Percentiles rank a stretch among this genome's conserved stretches.
phyloP scores from a whole-genome alignment of 2,329 filamentous ascomycete species.

The Fusarium sulawesiense region DNA sequence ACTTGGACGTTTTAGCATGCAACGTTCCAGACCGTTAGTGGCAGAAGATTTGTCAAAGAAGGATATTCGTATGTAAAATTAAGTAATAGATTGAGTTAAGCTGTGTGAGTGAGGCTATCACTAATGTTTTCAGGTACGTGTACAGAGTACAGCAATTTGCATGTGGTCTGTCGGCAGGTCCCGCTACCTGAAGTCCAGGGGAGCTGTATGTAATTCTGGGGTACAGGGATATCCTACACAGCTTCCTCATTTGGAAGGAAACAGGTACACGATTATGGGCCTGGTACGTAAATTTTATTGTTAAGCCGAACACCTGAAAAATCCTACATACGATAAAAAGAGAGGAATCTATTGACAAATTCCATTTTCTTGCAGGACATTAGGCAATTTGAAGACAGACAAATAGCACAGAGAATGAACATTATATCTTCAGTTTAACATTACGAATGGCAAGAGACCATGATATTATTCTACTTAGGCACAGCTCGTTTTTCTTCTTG shows the following conservation, averaged over 20 bases:
- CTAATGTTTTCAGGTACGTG: slow-evolving; percentile 20
- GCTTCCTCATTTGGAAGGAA: slow-evolving; percentile 16
- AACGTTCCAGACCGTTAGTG: slow-evolving; percentile 16
- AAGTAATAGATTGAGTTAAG: slow-evolving; percentile 4
- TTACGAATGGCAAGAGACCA: not conserved
- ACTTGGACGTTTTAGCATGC: slow-evolving; percentile 5
- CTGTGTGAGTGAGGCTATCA: slow-evolving; percentile 30
- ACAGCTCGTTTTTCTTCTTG: not conserved
- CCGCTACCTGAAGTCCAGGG: slow-evolving; percentile 9
- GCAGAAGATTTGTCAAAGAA: not conserved
- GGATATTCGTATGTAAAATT: slow-evolving; percentile 20
- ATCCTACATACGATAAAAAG: not conserved
- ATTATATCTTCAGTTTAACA: not conserved
- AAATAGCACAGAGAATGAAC: too few relatives aligned
- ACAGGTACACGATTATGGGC: slow-evolving; percentile 8
- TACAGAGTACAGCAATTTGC: slow-evolving; percentile 23
- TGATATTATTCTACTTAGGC: not conserved
- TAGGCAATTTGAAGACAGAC: not conserved
- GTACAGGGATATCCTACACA: slow-evolving; percentile 19
- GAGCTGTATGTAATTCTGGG: slow-evolving; percentile 29
- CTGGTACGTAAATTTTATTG: slow-evolving; percentile 29
- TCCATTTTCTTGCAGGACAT: not conserved
- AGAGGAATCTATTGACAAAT: not conserved
- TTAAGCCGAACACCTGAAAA: slow-evolving; percentile 8
- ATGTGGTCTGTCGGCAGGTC: slow-evolving; percentile 26